Conservation (phyloP, 352 stramenopile genomes). For the Thraustotheca clavata region DNA sequence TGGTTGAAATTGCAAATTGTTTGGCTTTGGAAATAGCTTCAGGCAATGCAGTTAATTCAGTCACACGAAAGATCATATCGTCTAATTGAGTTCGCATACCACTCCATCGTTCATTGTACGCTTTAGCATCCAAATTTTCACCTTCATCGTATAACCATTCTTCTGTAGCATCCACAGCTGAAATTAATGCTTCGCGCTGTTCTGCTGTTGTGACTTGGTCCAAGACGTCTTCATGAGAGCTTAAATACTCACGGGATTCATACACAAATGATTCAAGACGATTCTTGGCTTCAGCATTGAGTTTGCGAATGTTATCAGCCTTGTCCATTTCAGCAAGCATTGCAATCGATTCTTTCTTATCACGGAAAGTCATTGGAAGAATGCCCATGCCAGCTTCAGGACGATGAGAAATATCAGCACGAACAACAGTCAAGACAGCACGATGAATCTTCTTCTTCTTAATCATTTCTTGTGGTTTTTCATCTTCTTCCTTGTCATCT, state of each 20-base stretch:
- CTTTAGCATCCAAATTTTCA: conserved; percentile 73
- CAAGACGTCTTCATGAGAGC: conserved; percentile 57
- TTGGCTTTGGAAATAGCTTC: conserved; percentile 62
- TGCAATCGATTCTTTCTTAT: conserved; percentile 58
- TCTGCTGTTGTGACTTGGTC: conserved; percentile 75
- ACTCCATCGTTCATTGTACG: conserved; percentile 82
- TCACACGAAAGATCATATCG: conserved; percentile 85
- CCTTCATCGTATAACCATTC: conserved; percentile 93
- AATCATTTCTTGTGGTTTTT: conserved; percentile 44
- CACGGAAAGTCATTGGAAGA: conserved; percentile 46
- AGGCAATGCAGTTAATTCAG: conserved; percentile 78
- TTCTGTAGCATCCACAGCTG: conserved; percentile 71
- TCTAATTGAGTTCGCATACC: conserved; percentile 70
- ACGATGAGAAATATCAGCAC: conserved; percentile 20
- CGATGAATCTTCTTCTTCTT: conserved; percentile 88
- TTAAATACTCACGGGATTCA: conserved; percentile 83
- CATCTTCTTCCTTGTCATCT: conserved; percentile 33
- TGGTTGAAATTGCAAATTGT: conserved; percentile 53
- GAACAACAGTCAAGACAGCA: conserved; percentile 51
- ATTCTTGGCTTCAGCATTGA: conserved; percentile 84
- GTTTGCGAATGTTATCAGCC: conserved; percentile 54
- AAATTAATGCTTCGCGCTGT: conserved; percentile 71
- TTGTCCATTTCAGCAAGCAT: conserved; percentile 61
- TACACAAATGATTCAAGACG: conserved; percentile 92
- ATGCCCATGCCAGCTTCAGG: conserved; percentile 34